phyloP scores from a whole-genome alignment of 2,329 filamentous ascomycete species.

The Penicillium sp. region DNA sequence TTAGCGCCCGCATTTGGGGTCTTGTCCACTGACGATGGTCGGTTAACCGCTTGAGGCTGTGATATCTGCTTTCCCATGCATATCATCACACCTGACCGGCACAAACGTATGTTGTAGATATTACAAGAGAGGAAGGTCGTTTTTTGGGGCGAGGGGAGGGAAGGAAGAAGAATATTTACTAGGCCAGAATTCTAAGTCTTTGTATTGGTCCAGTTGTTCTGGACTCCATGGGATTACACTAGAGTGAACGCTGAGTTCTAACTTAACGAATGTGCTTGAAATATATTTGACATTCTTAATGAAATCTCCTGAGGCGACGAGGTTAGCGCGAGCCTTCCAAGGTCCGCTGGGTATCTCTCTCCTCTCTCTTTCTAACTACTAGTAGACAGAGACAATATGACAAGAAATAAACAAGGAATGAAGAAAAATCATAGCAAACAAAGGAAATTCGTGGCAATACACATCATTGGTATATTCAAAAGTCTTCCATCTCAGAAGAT shows the following conservation, averaged over 20 bases:
- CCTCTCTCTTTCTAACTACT: not conserved
- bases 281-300: not conserved
- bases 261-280: not conserved
- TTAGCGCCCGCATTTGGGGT: not conserved
- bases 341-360: not conserved
- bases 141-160: too few relatives aligned
- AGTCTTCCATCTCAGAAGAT: too few relatives aligned
- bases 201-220: not conserved
- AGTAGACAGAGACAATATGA: not conserved
- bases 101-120: not conserved
- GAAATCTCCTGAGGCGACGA: not conserved
- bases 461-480: not conserved
- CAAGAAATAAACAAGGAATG: not conserved
- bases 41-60: slow-evolving; percentile 3
- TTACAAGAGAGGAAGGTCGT: too few relatives aligned
- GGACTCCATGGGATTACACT: not conserved
- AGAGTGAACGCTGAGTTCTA: not conserved
- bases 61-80: not conserved
- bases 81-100: not conserved
- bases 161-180: too few relatives aligned
- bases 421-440: not conserved
- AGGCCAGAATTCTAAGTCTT: too few relatives aligned
- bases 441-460: slow-evolving; percentile 4
- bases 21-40: not conserved
- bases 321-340: not conserved